Percentiles rank a stretch among this genome's conserved stretches.
These are phyloP conservation scores for Eutypa lata DNA, from an alignment of 2,329 filamentous ascomycete species.

Conservation along the genomic window DNA sequence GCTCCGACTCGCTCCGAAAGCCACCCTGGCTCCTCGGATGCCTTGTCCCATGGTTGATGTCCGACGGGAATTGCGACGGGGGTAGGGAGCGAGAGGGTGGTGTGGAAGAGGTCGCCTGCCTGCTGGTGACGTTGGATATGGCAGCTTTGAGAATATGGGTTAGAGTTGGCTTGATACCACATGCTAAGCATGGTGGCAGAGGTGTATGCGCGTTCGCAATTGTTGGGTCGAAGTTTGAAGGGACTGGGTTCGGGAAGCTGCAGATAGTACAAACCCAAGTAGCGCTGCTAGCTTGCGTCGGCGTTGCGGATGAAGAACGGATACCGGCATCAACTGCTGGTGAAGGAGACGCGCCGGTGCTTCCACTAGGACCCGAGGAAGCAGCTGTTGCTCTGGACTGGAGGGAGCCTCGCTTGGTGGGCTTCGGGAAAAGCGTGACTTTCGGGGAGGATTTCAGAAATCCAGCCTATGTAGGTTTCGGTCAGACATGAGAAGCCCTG, in stretches of 20 bases:
- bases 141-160: constrained; percentile 82
- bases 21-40: neutral
- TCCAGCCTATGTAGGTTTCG: constrained; percentile 57
- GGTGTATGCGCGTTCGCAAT: constrained; percentile 76
- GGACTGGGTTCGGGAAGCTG: constrained; percentile 88
- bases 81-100: constrained; percentile 13
- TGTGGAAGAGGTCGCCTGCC: constrained; percentile 17
- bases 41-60: neutral
- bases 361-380: constrained; percentile 44
- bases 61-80: constrained; percentile 4
- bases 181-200: constrained; percentile 83
- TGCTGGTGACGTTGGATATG: constrained; percentile 68
- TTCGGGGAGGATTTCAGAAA: constrained; percentile 96
- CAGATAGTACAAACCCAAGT: constrained; percentile 98
- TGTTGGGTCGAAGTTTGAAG: constrained; percentile 87
- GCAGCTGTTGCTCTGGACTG: constrained; percentile 50
- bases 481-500: constrained; percentile 14
- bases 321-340: constrained; percentile 29
- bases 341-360: constrained; percentile 34
- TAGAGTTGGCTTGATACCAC: constrained; percentile 87
- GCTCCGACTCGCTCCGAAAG: neutral
- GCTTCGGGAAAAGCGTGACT: constrained; percentile 83
- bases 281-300: constrained; percentile 54
- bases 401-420: constrained; percentile 62
- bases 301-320: constrained; percentile 40